Evolutionary conservation across 805 yeast species (phyloP).

Genomic region (Saturnispora saitoi): DNA sequence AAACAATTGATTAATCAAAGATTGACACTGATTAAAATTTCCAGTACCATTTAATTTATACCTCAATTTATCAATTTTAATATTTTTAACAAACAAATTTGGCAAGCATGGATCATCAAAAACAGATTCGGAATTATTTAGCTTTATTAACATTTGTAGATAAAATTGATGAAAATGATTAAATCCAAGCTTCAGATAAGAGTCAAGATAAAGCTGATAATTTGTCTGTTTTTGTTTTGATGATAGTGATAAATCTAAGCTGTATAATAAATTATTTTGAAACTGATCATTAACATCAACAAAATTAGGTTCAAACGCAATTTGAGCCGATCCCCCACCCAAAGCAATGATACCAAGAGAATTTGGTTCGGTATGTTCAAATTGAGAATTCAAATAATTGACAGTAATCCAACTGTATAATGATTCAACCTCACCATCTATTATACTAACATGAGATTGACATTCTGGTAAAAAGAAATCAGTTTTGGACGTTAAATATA

Average conservation of each 20-base stretch:
- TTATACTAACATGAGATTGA: slow-evolving; percentile 45
- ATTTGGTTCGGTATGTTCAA: slow-evolving; percentile 29
- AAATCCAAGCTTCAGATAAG: slow-evolving; percentile 55
- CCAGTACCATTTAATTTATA: slow-evolving; percentile 41
- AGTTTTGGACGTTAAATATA: slow-evolving; percentile 37
- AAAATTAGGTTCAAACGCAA: slow-evolving; percentile 53
- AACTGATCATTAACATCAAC: slow-evolving; percentile 20
- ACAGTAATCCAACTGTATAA: slow-evolving; percentile 59
- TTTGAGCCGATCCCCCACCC: slow-evolving; percentile 63
- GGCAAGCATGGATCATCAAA: slow-evolving; percentile 54
- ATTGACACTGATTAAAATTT: slow-evolving; percentile 40
- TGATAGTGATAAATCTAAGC: slow-evolving; percentile 34
- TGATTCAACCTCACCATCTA: slow-evolving; percentile 62
- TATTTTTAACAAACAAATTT: slow-evolving; percentile 27
- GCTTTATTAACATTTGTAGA: slow-evolving; percentile 27
- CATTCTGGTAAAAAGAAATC: slow-evolving; percentile 56
- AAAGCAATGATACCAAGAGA: slow-evolving; percentile 53
- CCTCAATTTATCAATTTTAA: slow-evolving; percentile 13
- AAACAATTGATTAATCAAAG: slow-evolving; percentile 39
- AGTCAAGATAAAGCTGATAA: slow-evolving; percentile 42
- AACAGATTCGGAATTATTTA: slow-evolving; percentile 7
- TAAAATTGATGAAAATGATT: slow-evolving; percentile 45
- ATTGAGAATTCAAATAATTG: slow-evolving; percentile 40
- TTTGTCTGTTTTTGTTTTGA: background rate
- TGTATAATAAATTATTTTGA: slow-evolving; percentile 39